Evolutionary conservation across 495 filamentous ascomycete genomes (phyloP).

Genomic region (Clohesyomyces aquaticus): DNA sequence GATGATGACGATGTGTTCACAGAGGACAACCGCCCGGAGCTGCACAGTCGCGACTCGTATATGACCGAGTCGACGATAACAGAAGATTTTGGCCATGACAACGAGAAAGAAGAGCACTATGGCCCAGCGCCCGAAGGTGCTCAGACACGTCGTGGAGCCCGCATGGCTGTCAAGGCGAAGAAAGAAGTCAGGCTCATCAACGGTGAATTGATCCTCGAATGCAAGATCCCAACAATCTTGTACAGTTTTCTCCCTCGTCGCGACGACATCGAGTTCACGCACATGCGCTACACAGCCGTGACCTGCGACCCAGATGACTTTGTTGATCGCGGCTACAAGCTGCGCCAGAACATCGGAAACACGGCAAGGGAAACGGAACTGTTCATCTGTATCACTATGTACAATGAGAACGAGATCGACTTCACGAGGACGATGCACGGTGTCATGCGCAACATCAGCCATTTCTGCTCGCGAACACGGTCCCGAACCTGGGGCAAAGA

Average conservation of each 20-base stretch:
- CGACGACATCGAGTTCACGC: slow-evolving; percentile 95
- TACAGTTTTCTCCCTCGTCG: slow-evolving; percentile 91
- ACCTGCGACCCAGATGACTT: slow-evolving; percentile 99
- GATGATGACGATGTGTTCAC: slow-evolving; percentile 78
- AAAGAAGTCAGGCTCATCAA: slow-evolving; percentile 96
- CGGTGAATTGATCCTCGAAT: slow-evolving; percentile 95
- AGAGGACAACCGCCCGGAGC: slow-evolving; percentile 50
- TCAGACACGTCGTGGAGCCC: slow-evolving; percentile 79
- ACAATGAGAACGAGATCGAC: slow-evolving; percentile 95
- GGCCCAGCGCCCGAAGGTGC: slow-evolving; percentile 83
- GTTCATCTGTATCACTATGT: slow-evolving; percentile 99
- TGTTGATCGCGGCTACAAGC: slow-evolving; percentile 80
- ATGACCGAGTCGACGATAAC: slow-evolving; percentile 68
- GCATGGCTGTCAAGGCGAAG: slow-evolving; percentile 84
- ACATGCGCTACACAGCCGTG: slow-evolving; percentile 99
- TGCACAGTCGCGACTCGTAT: slow-evolving; percentile 65
- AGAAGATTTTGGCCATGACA: slow-evolving; percentile 54
- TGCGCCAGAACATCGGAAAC: slow-evolving; percentile 90
- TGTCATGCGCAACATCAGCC: slow-evolving; percentile 95
- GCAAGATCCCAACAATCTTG: slow-evolving; percentile 97
- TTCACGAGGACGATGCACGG: slow-evolving; percentile 99
- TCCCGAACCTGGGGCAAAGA: slow-evolving; percentile 95
- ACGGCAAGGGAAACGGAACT: slow-evolving; percentile 94
- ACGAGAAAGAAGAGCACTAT: slow-evolving; percentile 63
- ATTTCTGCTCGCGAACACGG: slow-evolving; percentile 92